A percentile compares a stretch with the other conserved stretches of the same genome.
These are phyloP conservation scores for Paraphaeosphaeria minitans DNA, from an alignment of 2,329 filamentous ascomycete genomes.

Conservation along the genomic window DNA sequence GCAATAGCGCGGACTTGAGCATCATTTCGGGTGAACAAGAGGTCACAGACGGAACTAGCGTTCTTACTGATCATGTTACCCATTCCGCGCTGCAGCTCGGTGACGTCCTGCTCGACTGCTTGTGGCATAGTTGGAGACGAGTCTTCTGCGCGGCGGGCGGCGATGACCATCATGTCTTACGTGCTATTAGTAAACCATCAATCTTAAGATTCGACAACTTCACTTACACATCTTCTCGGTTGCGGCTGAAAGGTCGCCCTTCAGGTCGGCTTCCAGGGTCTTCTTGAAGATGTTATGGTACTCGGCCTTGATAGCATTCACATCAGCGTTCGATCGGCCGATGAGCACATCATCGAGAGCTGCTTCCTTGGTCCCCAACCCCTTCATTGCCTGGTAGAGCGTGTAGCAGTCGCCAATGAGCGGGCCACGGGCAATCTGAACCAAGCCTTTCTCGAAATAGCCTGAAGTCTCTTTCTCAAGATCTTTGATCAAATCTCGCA, in stretches of 20 bases:
- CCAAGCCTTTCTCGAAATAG: constrained; percentile 74
- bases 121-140: constrained; percentile 73
- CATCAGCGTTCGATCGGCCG: constrained; percentile 81
- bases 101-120: constrained; percentile 75
- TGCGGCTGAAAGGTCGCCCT: constrained; percentile 80
- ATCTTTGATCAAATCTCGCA: constrained; percentile 72
- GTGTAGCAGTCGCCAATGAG: constrained; percentile 75
- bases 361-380: constrained; percentile 82
- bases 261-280: constrained; percentile 73
- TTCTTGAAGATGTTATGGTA: constrained; percentile 72
- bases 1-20: constrained; percentile 83
- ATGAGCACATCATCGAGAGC: constrained; percentile 87
- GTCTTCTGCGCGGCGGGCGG: constrained; percentile 77
- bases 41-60: constrained; percentile 76
- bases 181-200: not conserved
- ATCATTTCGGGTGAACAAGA: constrained; percentile 77
- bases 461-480: constrained; percentile 76
- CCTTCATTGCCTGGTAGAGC: constrained; percentile 73
- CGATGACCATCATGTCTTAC: constrained; percentile 72
- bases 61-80: constrained; percentile 72
- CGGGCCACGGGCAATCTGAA: constrained; percentile 78
- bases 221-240: constrained; percentile 73
- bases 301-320: constrained; percentile 80
- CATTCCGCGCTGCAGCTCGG: constrained; percentile 72
- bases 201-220: too few relatives aligned